A percentile compares a stretch with the other conserved stretches of the same genome.
Evolutionary conservation across 2,329 filamentous ascomycete species (phyloP).

Genomic region (Pseudocercospora crystallina): DNA sequence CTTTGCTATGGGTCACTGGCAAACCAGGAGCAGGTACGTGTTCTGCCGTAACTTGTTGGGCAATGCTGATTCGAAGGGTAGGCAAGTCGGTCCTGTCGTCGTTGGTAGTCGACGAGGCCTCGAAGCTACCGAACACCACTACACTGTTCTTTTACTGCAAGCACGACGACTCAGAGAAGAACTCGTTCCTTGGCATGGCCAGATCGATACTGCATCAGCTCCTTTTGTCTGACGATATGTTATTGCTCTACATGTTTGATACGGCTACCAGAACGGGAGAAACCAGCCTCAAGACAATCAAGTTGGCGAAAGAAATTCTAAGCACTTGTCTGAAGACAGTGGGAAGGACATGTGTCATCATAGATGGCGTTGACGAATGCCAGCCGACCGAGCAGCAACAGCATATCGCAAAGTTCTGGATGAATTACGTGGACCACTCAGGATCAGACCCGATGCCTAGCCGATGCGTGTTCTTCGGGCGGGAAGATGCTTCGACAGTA

Average conservation of each 20-base stretch:
- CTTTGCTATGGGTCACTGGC: slow-evolving; percentile 10
- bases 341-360: slow-evolving; percentile 2
- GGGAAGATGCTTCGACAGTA: slow-evolving; percentile 3
- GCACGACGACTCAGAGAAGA: slow-evolving; percentile 7
- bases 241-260: slow-evolving; percentile 7
- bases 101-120: slow-evolving; percentile 1
- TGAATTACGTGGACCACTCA: slow-evolving; percentile 1
- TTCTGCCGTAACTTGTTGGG: too few relatives aligned
- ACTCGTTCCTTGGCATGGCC: slow-evolving; percentile 11
- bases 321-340: too few relatives aligned
- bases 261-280: background rate
- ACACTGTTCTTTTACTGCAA: slow-evolving; percentile 14
- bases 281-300: slow-evolving; percentile 2
- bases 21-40: slow-evolving; percentile 3
- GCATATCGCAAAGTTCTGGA: slow-evolving; percentile 8
- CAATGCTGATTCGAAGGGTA: background rate
- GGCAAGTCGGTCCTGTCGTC: slow-evolving; percentile 16
- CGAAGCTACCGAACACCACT: background rate
- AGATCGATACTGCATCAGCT: slow-evolving; percentile 9
- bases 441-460: background rate
- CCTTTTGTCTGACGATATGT: background rate
- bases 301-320: slow-evolving; percentile 6
- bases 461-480: slow-evolving; percentile 8
- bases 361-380: slow-evolving; percentile 18
- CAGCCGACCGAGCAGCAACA: slow-evolving; percentile 1